Conservation (phyloP, 495 filamentous ascomycete species). For the Astrothelium subdiscretum region DNA sequence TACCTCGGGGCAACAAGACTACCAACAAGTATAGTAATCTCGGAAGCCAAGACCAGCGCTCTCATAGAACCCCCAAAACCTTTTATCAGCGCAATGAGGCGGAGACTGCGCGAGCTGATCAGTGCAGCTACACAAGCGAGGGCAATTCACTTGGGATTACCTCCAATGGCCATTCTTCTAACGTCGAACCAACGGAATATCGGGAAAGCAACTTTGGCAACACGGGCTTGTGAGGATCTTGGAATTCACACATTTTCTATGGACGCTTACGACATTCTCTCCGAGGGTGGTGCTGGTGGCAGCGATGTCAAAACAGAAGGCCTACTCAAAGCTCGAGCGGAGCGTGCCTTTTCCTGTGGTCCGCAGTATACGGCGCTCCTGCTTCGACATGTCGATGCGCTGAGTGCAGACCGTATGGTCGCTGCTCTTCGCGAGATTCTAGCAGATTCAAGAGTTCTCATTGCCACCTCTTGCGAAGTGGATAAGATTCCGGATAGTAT, state of each 20-base stretch:
- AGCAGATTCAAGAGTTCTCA: conserved; percentile 58
- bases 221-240: conserved; percentile 70
- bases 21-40: background rate
- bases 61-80: conserved; percentile 27
- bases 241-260: conserved; percentile 83
- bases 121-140: conserved; percentile 78
- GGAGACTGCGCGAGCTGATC: conserved; percentile 73
- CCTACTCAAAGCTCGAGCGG: conserved; percentile 73
- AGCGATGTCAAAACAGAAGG: conserved; percentile 89
- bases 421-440: conserved; percentile 71
- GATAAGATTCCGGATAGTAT: conserved; percentile 87
- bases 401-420: conserved; percentile 82
- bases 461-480: conserved; percentile 89
- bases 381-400: conserved; percentile 75
- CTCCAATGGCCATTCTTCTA: conserved; percentile 76
- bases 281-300: conserved; percentile 73
- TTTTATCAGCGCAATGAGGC: conserved; percentile 55
- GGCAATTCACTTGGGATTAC: conserved; percentile 74
- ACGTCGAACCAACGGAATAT: conserved; percentile 85
- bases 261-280: conserved; percentile 85
- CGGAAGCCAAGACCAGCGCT: background rate
- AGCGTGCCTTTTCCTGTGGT: conserved; percentile 81
- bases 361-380: conserved; percentile 70
- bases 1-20: conserved; percentile 58
- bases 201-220: conserved; percentile 69